A percentile compares a stretch with the other conserved stretches of the same genome.
Evolutionary conservation across 2,329 filamentous ascomycete genomes (phyloP).

Genomic region (Coleophoma eucalyptorum): DNA sequence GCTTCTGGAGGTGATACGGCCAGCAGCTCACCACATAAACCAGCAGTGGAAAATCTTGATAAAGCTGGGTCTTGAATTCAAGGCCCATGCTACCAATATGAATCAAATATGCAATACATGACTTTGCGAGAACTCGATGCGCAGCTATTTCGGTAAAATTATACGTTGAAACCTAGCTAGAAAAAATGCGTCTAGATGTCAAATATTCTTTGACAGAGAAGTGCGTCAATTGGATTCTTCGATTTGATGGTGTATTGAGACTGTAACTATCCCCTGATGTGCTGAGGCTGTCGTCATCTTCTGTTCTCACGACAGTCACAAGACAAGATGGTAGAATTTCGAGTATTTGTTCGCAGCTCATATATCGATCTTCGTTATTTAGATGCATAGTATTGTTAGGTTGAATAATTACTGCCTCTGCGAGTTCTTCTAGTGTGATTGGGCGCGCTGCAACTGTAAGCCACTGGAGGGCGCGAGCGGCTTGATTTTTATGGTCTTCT

Average conservation of each 20-base stretch:
- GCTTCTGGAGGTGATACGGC: background rate
- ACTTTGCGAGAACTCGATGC: background rate
- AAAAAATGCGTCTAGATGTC: background rate
- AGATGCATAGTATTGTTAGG: background rate
- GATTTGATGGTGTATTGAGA: background rate
- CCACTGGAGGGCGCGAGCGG: slow-evolving; percentile 15
- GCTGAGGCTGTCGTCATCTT: background rate
- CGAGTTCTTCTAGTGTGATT: background rate
- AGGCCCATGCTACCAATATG: background rate
- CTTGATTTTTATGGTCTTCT: background rate
- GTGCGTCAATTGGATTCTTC: background rate
- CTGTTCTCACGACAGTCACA: background rate
- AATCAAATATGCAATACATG: background rate
- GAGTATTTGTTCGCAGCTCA: background rate
- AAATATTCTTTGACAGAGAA: background rate
- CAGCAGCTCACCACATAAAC: background rate
- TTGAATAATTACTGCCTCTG: background rate
- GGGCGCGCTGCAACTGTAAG: slow-evolving; percentile 14
- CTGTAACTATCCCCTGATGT: background rate
- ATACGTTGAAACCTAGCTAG: background rate
- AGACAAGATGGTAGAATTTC: background rate
- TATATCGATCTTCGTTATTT: background rate
- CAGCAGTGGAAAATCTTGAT: background rate
- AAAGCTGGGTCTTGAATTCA: background rate
- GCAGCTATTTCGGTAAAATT: background rate